Evolutionary conservation across 139 green algal genomes (phyloP).

Genomic region (Raphidocelis subcapitata): DNA sequence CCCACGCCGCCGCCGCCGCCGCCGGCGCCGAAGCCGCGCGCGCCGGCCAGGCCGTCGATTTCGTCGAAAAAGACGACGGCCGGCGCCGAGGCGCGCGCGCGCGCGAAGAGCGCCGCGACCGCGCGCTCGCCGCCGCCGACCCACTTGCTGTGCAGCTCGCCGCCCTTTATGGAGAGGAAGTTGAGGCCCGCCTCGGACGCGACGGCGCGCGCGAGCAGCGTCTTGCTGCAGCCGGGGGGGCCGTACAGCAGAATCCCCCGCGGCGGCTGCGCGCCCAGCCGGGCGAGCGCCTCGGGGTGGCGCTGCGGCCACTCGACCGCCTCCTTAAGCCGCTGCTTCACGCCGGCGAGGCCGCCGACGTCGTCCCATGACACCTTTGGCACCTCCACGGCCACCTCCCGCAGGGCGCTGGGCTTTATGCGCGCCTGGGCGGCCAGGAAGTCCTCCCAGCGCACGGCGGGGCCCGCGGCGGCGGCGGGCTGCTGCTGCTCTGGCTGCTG

Average conservation of each 20-base stretch:
- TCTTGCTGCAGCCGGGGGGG: slow-evolving; percentile 85
- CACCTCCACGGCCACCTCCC: slow-evolving; percentile 62
- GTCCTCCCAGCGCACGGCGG: slow-evolving; percentile 38
- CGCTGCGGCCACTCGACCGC: slow-evolving; percentile 62
- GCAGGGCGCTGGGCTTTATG: slow-evolving; percentile 54
- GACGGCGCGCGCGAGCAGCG: slow-evolving; percentile 75
- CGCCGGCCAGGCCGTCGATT: slow-evolving; percentile 67
- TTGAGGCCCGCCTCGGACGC: slow-evolving; percentile 65
- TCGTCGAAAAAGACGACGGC: slow-evolving; percentile 90
- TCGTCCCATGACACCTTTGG: slow-evolving; percentile 60
- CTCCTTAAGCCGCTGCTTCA: slow-evolving; percentile 76
- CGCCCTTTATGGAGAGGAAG: slow-evolving; percentile 67
- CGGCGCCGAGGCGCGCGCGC: slow-evolving; percentile 68
- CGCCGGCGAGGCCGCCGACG: slow-evolving; percentile 66
- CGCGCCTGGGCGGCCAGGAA: slow-evolving; percentile 37
- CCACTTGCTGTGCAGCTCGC: slow-evolving; percentile 76
- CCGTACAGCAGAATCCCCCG: slow-evolving; percentile 77
- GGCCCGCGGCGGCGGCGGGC: neutral
- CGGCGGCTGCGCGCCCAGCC: slow-evolving; percentile 45
- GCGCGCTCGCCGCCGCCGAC: slow-evolving; percentile 82
- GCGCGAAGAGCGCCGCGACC: slow-evolving; percentile 67
- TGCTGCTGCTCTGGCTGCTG: slow-evolving; percentile 13
- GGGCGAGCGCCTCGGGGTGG: slow-evolving; percentile 33
- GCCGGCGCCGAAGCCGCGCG: slow-evolving; percentile 8
- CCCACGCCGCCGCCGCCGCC: slow-evolving; percentile 19